Evolutionary conservation across 345 rosid genomes (phyloP).

Genomic region (Aethionema arabicum): DNA sequence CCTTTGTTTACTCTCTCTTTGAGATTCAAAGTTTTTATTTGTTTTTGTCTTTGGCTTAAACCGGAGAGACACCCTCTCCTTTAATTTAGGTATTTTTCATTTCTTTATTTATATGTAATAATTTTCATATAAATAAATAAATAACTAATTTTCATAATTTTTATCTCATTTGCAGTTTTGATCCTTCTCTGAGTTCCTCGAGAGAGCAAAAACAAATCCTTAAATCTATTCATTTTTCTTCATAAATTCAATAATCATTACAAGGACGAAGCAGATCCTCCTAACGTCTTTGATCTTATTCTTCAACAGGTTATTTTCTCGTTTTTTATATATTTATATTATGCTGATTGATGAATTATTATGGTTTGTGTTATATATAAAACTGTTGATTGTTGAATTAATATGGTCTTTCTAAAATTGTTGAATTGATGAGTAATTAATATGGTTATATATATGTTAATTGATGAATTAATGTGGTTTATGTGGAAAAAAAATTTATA

Average conservation of each 20-base stretch:
- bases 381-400: no score
- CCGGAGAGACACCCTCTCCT: constrained; percentile 32
- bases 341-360: neutral
- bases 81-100: constrained; percentile 16
- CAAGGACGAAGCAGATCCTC: constrained; percentile 21
- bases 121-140: neutral
- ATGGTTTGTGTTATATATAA: no score
- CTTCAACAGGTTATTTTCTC: constrained; percentile 29
- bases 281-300: constrained; percentile 36
- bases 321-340: neutral
- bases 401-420: no score
- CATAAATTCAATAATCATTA: constrained; percentile 20
- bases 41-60: constrained; percentile 16
- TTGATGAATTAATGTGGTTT: no score
- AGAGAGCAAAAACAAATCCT: neutral
- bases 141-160: neutral
- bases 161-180: constrained; percentile 31
- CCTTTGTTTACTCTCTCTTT: constrained; percentile 10
- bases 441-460: no score
- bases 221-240: constrained; percentile 21
- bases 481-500: no score
- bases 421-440: no score
- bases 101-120: neutral
- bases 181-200: constrained; percentile 25
- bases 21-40: constrained; percentile 20